Conservation (phyloP, 2,329 filamentous ascomycete genomes). For the Monilinia polystroma region DNA sequence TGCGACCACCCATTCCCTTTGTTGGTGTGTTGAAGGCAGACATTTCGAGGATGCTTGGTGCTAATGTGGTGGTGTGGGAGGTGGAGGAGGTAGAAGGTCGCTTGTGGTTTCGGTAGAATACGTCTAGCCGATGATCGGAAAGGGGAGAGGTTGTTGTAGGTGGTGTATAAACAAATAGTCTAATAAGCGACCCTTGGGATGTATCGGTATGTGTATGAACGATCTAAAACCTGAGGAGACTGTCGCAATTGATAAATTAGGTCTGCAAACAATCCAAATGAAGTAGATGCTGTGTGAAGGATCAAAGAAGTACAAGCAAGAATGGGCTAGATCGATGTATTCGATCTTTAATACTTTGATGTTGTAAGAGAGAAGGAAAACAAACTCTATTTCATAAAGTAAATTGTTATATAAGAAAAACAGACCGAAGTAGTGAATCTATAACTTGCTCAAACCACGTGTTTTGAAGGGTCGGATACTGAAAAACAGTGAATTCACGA, state of each 20-base stretch:
- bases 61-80: background rate
- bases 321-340: background rate
- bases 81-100: too few relatives aligned
- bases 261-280: background rate
- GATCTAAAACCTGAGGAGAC: background rate
- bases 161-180: background rate
- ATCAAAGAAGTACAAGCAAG: background rate
- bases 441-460: conserved; percentile 5
- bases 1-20: conserved; percentile 2
- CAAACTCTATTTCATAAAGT: background rate
- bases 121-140: background rate
- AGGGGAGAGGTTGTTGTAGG: background rate
- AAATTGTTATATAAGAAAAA: background rate
- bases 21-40: background rate
- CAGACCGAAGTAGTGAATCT: background rate
- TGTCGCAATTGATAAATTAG: background rate
- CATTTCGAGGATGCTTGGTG: background rate
- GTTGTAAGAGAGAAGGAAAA: background rate
- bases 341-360: background rate
- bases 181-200: background rate
- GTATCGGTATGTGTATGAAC: background rate
- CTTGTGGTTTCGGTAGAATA: background rate
- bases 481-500: background rate
- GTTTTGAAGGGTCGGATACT: accelerated
- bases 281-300: background rate